Conservation (phyloP, 768 basidiomycete genomes). For the Hemileccinum impolitum region DNA sequence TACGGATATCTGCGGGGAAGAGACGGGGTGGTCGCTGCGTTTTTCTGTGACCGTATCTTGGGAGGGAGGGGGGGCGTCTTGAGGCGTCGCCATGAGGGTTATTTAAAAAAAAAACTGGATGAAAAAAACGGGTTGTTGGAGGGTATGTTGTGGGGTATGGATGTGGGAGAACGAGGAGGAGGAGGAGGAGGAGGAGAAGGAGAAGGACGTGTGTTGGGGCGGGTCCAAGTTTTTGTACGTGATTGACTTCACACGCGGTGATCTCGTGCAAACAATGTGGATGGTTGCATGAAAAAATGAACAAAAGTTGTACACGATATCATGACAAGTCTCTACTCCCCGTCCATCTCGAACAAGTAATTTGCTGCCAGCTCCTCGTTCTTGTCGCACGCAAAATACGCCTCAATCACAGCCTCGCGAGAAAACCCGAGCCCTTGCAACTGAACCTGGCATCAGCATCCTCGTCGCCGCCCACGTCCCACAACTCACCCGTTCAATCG, state of each 20-base stretch:
- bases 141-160: constrained; percentile 32
- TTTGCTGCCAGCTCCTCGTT: constrained; percentile 97
- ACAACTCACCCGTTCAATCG: constrained; percentile 78
- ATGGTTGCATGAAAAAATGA: neutral
- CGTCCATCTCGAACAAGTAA: constrained; percentile 79
- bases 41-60: constrained; percentile 20
- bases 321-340: neutral
- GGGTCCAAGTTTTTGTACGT: constrained; percentile 28
- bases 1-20: constrained; percentile 17
- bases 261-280: constrained; percentile 29
- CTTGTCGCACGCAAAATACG: constrained; percentile 93
- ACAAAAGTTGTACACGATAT: too few species aligned
- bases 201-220: constrained; percentile 19
- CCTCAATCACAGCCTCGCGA: constrained; percentile 77
- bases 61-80: neutral
- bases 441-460: constrained; percentile 37
- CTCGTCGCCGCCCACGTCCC: neutral
- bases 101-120: too few species aligned
- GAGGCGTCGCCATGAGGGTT: constrained; percentile 21
- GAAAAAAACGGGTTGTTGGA: neutral
- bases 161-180: constrained; percentile 4
- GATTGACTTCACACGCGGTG: constrained; percentile 29
- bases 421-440: constrained; percentile 86
- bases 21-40: constrained; percentile 16
- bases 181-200: constrained; percentile 12